Base-by-base conservation (phyloP, 75 land plant genomes). In the Pinus albicaulis region DNA sequence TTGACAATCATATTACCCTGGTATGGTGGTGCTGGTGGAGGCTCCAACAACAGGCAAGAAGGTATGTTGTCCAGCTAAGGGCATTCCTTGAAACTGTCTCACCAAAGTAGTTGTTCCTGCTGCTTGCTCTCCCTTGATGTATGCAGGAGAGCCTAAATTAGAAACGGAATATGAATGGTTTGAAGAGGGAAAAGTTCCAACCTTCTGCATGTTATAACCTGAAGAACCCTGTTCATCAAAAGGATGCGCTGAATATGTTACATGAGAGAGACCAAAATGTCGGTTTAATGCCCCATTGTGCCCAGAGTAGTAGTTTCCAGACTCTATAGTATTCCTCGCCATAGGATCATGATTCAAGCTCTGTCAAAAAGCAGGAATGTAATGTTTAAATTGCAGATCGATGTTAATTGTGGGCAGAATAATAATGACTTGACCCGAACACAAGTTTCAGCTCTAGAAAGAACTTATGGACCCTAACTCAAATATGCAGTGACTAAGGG, bases 41-140 rank as follows among this genome's bases (percentile, higher is more conserved):
- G 82, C 60, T 20, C 70, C 77, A 55, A 55, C 26, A 22, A 74
- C 28, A 38, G 80, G 77, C 56, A 76, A 56, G 61, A 65, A 12
- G 38, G 79, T 38, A 62, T 80, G 38, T 28, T 79, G 59, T 52
- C 75, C 56, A 4, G 77, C 16, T 13, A 81, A 13, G n/a, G 81
- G 79, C 22, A 76, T 20, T 34, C 86, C 89, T n/a, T 78, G 76
- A 69, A 79, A 62, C 19, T 38, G 56, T 77, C 76, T 81, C 26
- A 59, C 13, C 16, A 59, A 24, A 70, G 25, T 70, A 11, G 61
- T 64, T 14, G 31, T 80, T 76, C 62, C 69, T 72, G 64, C 56
- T 55, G 78, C 65, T 12, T 22, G 71, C 6, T 78, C 70, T 66
- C 76, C 84, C 72, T 65, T 82, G 65, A 56, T 77, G n/a, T 77